These are phyloP conservation scores for Wickerhamiella occidentalis DNA, from an alignment of 805 yeast genomes.

Conservation along the genomic window DNA sequence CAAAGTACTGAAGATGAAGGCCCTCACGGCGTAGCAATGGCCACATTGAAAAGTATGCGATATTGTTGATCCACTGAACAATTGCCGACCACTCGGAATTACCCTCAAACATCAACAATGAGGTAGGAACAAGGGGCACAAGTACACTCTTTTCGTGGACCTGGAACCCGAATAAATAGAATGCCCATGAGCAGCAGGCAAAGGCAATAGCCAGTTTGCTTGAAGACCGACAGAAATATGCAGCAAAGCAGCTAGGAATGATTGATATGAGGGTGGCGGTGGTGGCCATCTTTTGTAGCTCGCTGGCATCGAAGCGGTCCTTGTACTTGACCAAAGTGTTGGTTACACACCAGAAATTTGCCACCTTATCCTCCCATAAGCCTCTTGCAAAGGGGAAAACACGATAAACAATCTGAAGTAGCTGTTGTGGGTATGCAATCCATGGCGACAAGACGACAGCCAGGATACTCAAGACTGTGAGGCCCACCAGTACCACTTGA, in stretches of 20 bases:
- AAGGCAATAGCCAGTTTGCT: constrained; percentile 54
- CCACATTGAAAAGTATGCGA: constrained; percentile 75
- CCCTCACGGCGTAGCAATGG: constrained; percentile 74
- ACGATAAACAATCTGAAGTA: constrained; percentile 47
- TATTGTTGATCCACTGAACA: constrained; percentile 77
- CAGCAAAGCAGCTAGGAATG: constrained; percentile 42
- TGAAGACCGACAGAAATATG: constrained; percentile 31
- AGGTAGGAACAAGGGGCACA: constrained; percentile 76
- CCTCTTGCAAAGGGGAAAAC: constrained; percentile 92
- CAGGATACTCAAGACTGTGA: constrained; percentile 49
- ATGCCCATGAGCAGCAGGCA: constrained; percentile 73
- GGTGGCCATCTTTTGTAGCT: constrained; percentile 44
- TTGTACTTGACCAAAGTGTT: constrained; percentile 67
- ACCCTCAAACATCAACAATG: constrained; percentile 43
- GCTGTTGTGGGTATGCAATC: constrained; percentile 34
- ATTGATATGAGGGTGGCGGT: constrained; percentile 33
- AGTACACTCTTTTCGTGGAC: constrained; percentile 91
- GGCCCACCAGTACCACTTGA: constrained; percentile 48
- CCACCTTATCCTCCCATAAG: constrained; percentile 92
- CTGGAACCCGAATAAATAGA: constrained; percentile 83
- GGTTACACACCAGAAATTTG: constrained; percentile 94
- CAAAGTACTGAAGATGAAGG: constrained; percentile 57
- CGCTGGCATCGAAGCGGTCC: constrained; percentile 37
- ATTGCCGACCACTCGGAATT: constrained; percentile 37
- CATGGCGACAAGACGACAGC: constrained; percentile 48